Evolutionary conservation across 306 rosid genomes (phyloP), one percentile per base, ranked within the genome.

Genomic region (Gillenia trifoliata): DNA sequence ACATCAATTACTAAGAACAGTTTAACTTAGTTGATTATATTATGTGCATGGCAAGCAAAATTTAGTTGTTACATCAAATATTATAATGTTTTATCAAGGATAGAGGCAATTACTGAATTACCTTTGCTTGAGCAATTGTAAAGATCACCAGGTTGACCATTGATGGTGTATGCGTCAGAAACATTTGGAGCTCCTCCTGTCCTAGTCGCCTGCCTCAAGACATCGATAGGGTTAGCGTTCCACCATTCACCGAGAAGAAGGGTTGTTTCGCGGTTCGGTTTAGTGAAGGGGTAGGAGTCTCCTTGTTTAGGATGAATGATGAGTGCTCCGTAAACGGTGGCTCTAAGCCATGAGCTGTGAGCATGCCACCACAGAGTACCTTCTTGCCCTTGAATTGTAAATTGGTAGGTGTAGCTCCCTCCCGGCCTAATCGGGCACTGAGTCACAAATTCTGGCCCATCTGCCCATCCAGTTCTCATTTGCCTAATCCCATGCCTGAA

Each of bases 321-420:
- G 23, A 95, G 83, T 5, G 96, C 93, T 25, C 99, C 99, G 26
- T 95, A 92, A 11, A 92, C 96, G 0, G 96, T 95, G 72, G 98
- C 96, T 61, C 99, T 86, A 12, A 95, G 85, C 99, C 99, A 95
- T 6, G 99, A 95, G 76, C 93, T 95, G 60, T 95, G 99, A 41
- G 99, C 98, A 22, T 94, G 99, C 99, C 99, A 94, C 99, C 99
- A 94, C 34, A 94, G 79, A 26, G 99, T 94, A 3, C 99, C 99
- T 84, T 90, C 99, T 74, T 95, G 99, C 34, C 93, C 96, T 75
- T 87, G 65, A 29, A 95, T 54, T 0, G 97, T 92, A 55, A 95
- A 95, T 12, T 92, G 77, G 64, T 95, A 95, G 15, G 93, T 90
- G 86, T 90, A 95, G 81, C 92, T 90, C 5, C 64, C 88, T 64